Base-by-base conservation (phyloP, 2,329 filamentous ascomycete species). In the Thermomyces lanuginosus region DNA sequence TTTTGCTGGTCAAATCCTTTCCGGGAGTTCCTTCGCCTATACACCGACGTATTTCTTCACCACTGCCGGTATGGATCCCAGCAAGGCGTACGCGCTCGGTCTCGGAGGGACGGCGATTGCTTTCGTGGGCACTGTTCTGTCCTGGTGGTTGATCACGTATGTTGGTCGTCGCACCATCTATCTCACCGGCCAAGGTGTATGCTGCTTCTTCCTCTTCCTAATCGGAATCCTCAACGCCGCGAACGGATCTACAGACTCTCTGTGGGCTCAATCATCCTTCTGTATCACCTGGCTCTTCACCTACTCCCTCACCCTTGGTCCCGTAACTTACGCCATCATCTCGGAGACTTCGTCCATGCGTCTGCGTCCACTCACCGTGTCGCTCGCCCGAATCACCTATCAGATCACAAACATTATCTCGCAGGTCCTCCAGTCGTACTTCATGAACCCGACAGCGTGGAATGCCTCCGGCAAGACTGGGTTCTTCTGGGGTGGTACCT, bases 41-140 rank as follows among this genome's bases (percentile, higher is more conserved):
- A 49, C 51, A 7, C 83, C 61, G 66, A 59, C 53, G 2, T 63
- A 62, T 40, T 63, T 63, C 46, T 62, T 62, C 42, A 42, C 60
- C 29, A 52, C 41, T n/a, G 41, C 43, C n/a, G 45, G 45, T 4
- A 34, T 56, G 4, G 34, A 39, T 5, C 36, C 42, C 3, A 38
- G 40, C 7, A 31, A 48, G 8, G 45, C 53, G 8, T 55, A 55
- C 27, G 39, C 48, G 7, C 40, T 51, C n/a, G 49, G 48, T 8
- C 43, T 55, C 2, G 49, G 49, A 6, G 44, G 49, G 13, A 51
- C 44, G 3, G 48, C 43, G 5, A 48, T 44, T 30, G 51, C 48
- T 15, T 41, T 56, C 4, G 31, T 49, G 10, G 53, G 48, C 21
- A 50, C 46, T 24, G 36, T 51, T 9, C 30, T 46, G 26, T 44